These are phyloP conservation scores for Claviceps sp. DNA, from an alignment of 2,329 filamentous ascomycete genomes.

Conservation along the genomic window DNA sequence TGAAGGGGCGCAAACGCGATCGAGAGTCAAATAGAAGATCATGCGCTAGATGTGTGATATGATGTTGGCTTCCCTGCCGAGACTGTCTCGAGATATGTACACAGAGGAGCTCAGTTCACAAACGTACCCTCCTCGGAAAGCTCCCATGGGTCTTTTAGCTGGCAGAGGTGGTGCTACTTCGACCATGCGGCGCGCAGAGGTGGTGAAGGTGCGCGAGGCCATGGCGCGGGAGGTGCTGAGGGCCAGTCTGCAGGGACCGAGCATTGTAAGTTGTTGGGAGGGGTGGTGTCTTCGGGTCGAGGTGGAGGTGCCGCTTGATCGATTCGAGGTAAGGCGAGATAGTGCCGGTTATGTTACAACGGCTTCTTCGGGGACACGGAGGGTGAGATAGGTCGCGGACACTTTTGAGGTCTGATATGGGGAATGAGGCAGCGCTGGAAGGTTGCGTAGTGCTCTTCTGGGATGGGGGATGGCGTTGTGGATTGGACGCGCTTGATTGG, in stretches of 20 bases:
- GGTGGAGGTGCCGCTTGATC: no score
- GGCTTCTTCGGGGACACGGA: neutral
- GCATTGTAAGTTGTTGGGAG: slow-evolving; percentile 22
- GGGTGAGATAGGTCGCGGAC: neutral
- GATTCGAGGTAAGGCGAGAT: no score
- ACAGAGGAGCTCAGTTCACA: neutral
- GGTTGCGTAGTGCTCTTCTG: neutral
- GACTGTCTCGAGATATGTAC: no score
- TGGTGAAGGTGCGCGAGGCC: slow-evolving; percentile 33
- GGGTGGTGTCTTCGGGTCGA: neutral
- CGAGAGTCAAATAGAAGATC: no score
- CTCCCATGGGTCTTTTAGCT: slow-evolving; percentile 44
- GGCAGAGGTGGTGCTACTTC: slow-evolving; percentile 35
- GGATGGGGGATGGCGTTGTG: neutral
- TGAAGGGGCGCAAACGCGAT: no score
- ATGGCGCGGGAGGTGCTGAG: slow-evolving; percentile 25
- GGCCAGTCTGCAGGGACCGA: slow-evolving; percentile 29
- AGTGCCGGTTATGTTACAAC: no score
- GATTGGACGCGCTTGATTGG: slow-evolving; percentile 9
- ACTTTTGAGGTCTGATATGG: neutral
- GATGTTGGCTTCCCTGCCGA: no score
- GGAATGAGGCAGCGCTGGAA: neutral
- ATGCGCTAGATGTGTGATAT: no score
- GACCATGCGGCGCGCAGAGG: slow-evolving; percentile 32
- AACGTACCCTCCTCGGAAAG: slow-evolving; percentile 47